phyloP scores from a whole-genome alignment of 2,329 filamentous ascomycete genomes.

The Coleophoma crateriformis region DNA sequence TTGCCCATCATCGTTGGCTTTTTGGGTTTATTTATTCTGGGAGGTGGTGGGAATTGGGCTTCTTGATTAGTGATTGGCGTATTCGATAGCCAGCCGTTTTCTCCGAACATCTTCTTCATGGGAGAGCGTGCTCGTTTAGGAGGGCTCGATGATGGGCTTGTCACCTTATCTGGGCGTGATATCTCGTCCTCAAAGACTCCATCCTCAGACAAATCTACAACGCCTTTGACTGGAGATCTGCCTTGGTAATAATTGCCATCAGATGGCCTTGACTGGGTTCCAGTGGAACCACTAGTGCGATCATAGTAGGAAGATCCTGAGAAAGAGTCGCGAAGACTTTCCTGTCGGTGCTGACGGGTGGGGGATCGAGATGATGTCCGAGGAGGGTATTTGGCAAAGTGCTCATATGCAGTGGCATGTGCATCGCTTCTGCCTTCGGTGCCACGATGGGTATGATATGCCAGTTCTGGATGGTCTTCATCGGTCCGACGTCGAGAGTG shows the following conservation, averaged over 20 bases:
- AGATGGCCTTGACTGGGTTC: background rate
- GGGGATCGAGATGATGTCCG: background rate
- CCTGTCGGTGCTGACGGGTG: background rate
- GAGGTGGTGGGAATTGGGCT: background rate
- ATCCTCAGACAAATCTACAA: conserved; percentile 12
- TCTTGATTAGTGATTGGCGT: conserved; percentile 7
- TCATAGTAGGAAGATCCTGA: background rate
- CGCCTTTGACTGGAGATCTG: conserved; percentile 11
- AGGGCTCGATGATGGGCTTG: background rate
- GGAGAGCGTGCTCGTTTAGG: conserved; percentile 24
- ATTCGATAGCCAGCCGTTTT: conserved; percentile 23
- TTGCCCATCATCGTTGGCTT: conserved; percentile 22
- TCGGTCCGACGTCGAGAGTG: no score
- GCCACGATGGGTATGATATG: no score
- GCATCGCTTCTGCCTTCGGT: no score
- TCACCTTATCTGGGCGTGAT: background rate
- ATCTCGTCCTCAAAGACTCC: conserved; percentile 8
- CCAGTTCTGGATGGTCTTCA: no score
- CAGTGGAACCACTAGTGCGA: background rate
- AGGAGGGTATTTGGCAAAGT: no score
- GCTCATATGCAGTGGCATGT: no score
- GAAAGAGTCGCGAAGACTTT: background rate
- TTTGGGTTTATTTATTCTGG: conserved; percentile 10
- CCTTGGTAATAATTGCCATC: conserved; percentile 4
- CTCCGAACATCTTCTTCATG: conserved; percentile 28